Evolutionary conservation across 1,284 basidiomycete species (phyloP), one percentile per base, ranked within the genome.

Genomic region (Fistulinella cinereoalba): DNA sequence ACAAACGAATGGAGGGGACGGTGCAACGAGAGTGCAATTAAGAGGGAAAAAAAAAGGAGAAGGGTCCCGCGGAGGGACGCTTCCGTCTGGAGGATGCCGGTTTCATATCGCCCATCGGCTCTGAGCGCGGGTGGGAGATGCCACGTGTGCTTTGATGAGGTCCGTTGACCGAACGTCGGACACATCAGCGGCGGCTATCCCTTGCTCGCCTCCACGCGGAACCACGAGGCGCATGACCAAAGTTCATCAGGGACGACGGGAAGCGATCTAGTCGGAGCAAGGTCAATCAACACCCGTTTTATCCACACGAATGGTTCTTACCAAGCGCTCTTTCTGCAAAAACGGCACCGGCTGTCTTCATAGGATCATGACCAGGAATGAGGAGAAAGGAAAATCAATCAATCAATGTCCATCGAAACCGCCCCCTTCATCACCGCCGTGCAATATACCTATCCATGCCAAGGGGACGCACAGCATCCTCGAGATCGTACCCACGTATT

Each of bases 241-340:
- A 13, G 27, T 10, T 28, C 33, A 13, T 18, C 41, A 47, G 28
- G 29, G 22, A 46, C 6, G 16, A 24, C 32, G 32, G n/a, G 36
- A 47, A 41, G 28, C n/a, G 16, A 43, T 22, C 56, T 57, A 42
- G 31, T 44, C 31, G 33, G 12, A 3, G 18, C 3, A 33, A 3
- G 8, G 44, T 64, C 32, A 64, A 50, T n/a, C 31, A 15, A 32
- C 31, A n/a, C 16, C 15, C 31, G 33, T 23, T 40, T 31, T 36
- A 41, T 43, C 16, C 16, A 36, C 19, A 27, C 33, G n/a, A 34
- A 32, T 28, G 15, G 12, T 36, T 54, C 60, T 4, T 47, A 60
- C 58, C 59, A 46, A 46, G 46, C 44, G 33, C 27, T 41, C 19
- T 19, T 32, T 25, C 36, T 22, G 33, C 23, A 42, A 33, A 34